Evolutionary conservation across 768 basidiomycete species (phyloP).

Genomic region (Leccinum obscurum): DNA sequence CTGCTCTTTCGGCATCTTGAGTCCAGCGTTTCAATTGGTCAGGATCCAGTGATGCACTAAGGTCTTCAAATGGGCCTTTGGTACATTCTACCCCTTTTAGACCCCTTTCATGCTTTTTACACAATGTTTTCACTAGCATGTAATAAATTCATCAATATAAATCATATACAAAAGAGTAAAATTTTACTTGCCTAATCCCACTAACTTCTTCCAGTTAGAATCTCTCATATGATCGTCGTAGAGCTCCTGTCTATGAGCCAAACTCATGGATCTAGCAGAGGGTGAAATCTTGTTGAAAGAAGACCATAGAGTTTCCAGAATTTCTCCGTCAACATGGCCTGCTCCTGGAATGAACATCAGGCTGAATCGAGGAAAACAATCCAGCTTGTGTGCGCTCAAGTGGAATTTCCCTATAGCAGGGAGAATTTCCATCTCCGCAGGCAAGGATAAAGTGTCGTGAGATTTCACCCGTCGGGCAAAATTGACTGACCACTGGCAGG

Average conservation of each 20-base stretch:
- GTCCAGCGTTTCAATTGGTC: background rate
- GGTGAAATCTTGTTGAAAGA: slow-evolving; percentile 28
- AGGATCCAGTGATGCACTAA: background rate
- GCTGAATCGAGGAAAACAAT: slow-evolving; percentile 27
- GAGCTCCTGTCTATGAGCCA: slow-evolving; percentile 28
- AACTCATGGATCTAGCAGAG: slow-evolving; percentile 23
- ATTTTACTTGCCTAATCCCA: background rate
- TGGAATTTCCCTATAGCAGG: slow-evolving; percentile 32
- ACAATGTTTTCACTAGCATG: background rate
- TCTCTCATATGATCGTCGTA: slow-evolving; percentile 6
- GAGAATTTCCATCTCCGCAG: slow-evolving; percentile 1
- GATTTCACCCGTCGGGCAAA: slow-evolving; percentile 1
- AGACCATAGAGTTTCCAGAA: slow-evolving; percentile 37
- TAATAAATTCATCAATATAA: background rate
- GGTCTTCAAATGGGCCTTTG: background rate
- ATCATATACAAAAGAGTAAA: background rate
- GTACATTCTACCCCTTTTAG: background rate
- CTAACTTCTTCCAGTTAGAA: slow-evolving; percentile 5
- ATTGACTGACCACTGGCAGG: slow-evolving; percentile 26
- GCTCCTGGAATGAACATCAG: slow-evolving; percentile 22
- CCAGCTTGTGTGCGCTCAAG: slow-evolving; percentile 28
- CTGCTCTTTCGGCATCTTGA: background rate
- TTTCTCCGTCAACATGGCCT: slow-evolving; percentile 33
- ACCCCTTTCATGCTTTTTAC: background rate
- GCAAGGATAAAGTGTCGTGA: background rate